A percentile compares a stretch with the other conserved stretches of the same genome.
These are phyloP conservation scores for Xanthoparmelia taractica DNA, from an alignment of 495 filamentous ascomycete species.

Conservation along the genomic window DNA sequence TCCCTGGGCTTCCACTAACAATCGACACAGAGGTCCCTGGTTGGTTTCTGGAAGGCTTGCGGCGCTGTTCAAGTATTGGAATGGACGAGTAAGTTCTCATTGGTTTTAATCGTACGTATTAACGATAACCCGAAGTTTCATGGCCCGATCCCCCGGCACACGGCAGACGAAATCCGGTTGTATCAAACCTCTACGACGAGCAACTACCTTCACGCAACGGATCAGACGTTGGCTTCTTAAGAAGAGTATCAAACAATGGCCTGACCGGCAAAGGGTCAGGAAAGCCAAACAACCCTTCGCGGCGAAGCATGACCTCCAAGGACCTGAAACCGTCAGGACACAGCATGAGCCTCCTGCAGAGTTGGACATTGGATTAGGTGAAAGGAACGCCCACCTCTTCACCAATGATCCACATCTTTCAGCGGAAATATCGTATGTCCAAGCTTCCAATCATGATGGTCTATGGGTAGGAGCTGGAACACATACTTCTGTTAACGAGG, in stretches of 20 bases:
- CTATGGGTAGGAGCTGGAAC: not conserved
- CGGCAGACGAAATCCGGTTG: not conserved
- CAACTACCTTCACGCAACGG: not conserved
- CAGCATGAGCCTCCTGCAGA: not conserved
- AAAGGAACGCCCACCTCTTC: not conserved
- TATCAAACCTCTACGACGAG: not conserved
- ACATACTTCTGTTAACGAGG: not conserved
- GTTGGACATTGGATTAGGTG: not conserved
- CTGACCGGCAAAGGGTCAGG: not conserved
- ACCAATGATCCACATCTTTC: not conserved
- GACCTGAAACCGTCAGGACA: not conserved
- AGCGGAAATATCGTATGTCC: not conserved
- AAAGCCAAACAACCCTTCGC: not conserved
- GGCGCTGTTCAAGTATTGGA: not conserved
- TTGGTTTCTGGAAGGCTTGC: not conserved
- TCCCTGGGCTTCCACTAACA: not conserved
- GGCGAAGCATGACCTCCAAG: not conserved
- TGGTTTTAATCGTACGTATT: not conserved
- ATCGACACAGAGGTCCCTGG: not conserved
- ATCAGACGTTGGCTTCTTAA: not conserved
- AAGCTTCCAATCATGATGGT: not conserved
- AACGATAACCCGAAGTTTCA: not conserved
- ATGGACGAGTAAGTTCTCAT: no score
- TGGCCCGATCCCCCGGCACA: not conserved
- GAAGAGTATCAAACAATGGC: not conserved